Base-by-base conservation (phyloP, 2,329 filamentous ascomycete genomes). In the Fusarium multiceps region DNA sequence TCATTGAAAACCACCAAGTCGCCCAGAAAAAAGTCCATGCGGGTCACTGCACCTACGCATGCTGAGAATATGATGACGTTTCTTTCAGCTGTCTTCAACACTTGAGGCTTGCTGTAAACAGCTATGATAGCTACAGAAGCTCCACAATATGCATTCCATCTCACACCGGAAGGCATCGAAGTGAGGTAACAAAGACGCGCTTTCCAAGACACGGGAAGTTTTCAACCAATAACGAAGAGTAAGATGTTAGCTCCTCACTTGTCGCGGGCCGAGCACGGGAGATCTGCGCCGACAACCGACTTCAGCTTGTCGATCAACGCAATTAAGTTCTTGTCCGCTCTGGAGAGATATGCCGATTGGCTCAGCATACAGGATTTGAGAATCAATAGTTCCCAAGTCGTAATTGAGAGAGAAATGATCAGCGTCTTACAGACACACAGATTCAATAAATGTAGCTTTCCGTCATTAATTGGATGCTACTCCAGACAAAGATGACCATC, bases 1-100 rank as follows among this genome's bases (percentile, higher is more conserved):
- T 7, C 34, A 11, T 1, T 4, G 9, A 11, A 0, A 11, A 11
- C 18, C 0, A 11, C 1, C 0, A 7, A 6, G 3, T 2, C 34
- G 0, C 4, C 10, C 2, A 6, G 4, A 0, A 12, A 7, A 0
- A 9, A n/a, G 10, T 6, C 18, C 34, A 10, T n/a, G 5, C 0
- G 7, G 3, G 3, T n/a, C 5, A n/a, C 18, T 37, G 6, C 18
- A 7, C 5, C 16, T n/a, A n/a, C n/a, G 34, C 34, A n/a, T 4
- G 1, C 1, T 4, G 6, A n/a, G 34, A 37, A 4, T 0, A n/a
- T 12, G 0, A n/a, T 37, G 34, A 37, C 34, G 34, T 11, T n/a
- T 7, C 18, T n/a, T 37, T 37, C 34, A 37, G 18, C 34, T 37
- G 5, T 2, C 16, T 10, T 7, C 4, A 3, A 37, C 9, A 4